Conservation (phyloP, 1,284 basidiomycete species). For the Tilletia walkeri region DNA sequence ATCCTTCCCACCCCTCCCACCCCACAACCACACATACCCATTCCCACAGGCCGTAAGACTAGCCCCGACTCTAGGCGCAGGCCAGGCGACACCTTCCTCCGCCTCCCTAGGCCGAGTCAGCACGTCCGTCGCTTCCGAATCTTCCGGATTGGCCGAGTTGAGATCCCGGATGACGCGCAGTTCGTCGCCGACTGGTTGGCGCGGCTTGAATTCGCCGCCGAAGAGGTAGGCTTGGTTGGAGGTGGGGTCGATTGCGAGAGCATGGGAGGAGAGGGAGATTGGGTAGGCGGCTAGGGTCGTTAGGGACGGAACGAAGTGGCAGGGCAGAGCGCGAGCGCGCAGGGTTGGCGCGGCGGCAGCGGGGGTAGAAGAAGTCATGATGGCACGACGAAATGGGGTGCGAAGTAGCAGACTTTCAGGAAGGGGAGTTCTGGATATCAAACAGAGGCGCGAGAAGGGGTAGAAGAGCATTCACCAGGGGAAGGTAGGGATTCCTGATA, state of each 20-base stretch:
- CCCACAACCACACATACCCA: conserved; percentile 58
- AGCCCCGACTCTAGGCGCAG: conserved; percentile 57
- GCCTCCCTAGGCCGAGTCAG: not conserved
- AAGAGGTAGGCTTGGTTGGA: conserved; percentile 46
- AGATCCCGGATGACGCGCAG: conserved; percentile 30
- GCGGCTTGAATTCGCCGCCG: conserved; percentile 59
- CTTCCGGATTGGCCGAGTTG: conserved; percentile 29
- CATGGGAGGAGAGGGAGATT: conserved; percentile 9
- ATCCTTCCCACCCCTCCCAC: conserved; percentile 59
- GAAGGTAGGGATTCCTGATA: no score
- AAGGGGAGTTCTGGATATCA: no score
- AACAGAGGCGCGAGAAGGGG: no score
- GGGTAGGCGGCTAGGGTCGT: conserved; percentile 4
- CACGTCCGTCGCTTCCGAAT: conserved; percentile 9
- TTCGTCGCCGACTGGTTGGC: conserved; percentile 56
- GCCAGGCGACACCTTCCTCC: conserved; percentile 18
- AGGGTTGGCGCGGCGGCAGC: not conserved
- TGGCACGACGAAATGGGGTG: not conserved
- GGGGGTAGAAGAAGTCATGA: not conserved
- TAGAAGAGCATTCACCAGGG: no score
- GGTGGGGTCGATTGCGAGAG: conserved; percentile 2
- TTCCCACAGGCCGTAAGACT: conserved; percentile 36
- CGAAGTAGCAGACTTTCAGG: no score
- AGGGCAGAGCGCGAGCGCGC: conserved; percentile 9
- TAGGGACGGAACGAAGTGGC: not conserved